Conservation (phyloP, 257 asterid genomes). For the Eustoma russellianum region DNA sequence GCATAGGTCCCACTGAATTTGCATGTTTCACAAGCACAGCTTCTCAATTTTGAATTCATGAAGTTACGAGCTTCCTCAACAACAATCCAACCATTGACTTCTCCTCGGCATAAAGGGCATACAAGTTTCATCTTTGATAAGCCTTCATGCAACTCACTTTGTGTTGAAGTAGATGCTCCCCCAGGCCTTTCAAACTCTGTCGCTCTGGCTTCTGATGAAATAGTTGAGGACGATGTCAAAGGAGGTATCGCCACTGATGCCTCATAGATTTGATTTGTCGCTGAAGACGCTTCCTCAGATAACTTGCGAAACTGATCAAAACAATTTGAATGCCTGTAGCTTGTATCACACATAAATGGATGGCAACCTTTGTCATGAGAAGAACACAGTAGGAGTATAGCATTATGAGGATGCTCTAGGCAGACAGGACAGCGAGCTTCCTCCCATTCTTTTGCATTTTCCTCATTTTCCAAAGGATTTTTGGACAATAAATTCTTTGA, state of each 20-base stretch:
- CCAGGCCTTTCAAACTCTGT: slow-evolving; percentile 23
- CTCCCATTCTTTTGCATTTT: slow-evolving; percentile 63
- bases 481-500: slow-evolving; percentile 27
- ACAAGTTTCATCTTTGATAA: slow-evolving; percentile 34
- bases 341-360: slow-evolving; percentile 94
- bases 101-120: slow-evolving; percentile 85
- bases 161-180: slow-evolving; percentile 23
- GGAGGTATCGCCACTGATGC: slow-evolving; percentile 19
- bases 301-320: slow-evolving; percentile 67
- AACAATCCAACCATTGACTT: slow-evolving; percentile 57
- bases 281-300: slow-evolving; percentile 34
- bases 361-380: slow-evolving; percentile 87
- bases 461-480: slow-evolving; percentile 51
- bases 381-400: slow-evolving; percentile 64
- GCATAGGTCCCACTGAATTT: slow-evolving; percentile 62
- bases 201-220: slow-evolving; percentile 24
- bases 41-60: slow-evolving; percentile 70
- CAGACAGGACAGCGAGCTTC: slow-evolving; percentile 90
- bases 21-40: slow-evolving; percentile 76
- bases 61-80: slow-evolving; percentile 60
- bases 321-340: slow-evolving; percentile 88
- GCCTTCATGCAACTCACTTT: slow-evolving; percentile 22
- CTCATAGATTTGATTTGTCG: slow-evolving; percentile 13
- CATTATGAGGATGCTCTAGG: slow-evolving; percentile 95
- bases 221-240: slow-evolving; percentile 13